Conservation (phyloP, 2,329 filamentous ascomycete species). For the Chrysoporthe cubensis region DNA sequence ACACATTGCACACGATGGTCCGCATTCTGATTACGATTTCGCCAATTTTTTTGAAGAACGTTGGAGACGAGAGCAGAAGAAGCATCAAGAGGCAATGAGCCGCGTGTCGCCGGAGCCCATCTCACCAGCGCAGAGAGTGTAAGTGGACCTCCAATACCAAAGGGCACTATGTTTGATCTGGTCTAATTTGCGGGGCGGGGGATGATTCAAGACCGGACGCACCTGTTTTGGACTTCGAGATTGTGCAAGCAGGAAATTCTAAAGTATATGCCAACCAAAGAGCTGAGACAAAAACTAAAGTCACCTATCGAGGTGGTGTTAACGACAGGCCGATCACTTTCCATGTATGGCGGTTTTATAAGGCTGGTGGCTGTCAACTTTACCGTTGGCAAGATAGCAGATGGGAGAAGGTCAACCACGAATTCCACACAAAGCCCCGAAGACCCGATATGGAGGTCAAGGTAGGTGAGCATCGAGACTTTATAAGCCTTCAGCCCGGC, state of each 20-base stretch:
- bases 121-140: neutral
- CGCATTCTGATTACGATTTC: neutral
- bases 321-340: neutral
- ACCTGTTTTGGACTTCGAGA: neutral
- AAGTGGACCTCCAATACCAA: neutral
- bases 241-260: neutral
- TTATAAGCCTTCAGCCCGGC: neutral
- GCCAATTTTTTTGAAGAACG: neutral
- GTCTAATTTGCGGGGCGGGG: neutral
- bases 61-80: neutral
- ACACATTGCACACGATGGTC: neutral
- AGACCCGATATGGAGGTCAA: neutral
- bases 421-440: neutral
- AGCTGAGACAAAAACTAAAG: neutral
- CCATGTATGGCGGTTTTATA: neutral
- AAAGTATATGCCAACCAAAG: neutral
- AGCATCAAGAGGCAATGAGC: neutral
- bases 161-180: neutral
- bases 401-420: neutral
- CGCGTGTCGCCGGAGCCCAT: neutral
- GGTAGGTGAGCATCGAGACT: neutral
- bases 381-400: neutral
- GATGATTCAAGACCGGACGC: neutral
- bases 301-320: neutral
- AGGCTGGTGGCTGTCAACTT: neutral